Base-by-base conservation (phyloP, 208 protist species). In the Trypanosoma mega region DNA sequence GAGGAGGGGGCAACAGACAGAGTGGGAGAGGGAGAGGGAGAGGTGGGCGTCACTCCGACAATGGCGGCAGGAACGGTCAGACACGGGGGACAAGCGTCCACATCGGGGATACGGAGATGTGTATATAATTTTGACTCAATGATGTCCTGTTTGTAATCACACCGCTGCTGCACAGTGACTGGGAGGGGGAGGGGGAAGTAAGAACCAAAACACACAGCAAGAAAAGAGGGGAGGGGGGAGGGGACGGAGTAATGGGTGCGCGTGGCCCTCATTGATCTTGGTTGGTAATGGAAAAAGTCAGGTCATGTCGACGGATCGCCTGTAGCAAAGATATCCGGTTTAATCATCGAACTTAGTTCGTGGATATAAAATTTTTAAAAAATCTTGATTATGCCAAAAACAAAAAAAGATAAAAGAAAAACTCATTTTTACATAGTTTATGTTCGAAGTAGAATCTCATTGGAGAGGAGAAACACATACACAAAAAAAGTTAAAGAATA, bases 61-160 rank as follows among this genome's bases (percentile, higher is more conserved):
- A n/a, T 39, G 12, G 26, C 21, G 58, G 47, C 16, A 33, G 60
- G 36, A 29, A 36, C 60, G 21, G 31, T 66, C 60, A 66, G 60
- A 66, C 60, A 66, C 60, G 60, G 60, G 59, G 60, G 60, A 66
- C 60, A 57, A n/a, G 18, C 14, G 7, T 54, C 60, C 60, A 49
- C 60, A 66, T 57, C 30, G 36, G 21, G 46, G 11, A 43, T 54
- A 34, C 49, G 46, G 60, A 24, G 3, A 2, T 0, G 39, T 24
- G 12, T 39, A 16, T 39, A 16, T 43, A n/a, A 16, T 31, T 36
- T 66, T 57, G 60, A 66, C 60, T 66, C 60, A 56, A 20, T 30
- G 12, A 57, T 36, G 60, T 57, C 60, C 60, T 66, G 60, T 50
- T 57, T 66, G 60, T 66, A 66, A 66, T 66, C 60, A 57, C 37